Percentiles rank a stretch among this genome's conserved stretches.
phyloP scores from a whole-genome alignment of 768 basidiomycete genomes.

The Collybia nuda region DNA sequence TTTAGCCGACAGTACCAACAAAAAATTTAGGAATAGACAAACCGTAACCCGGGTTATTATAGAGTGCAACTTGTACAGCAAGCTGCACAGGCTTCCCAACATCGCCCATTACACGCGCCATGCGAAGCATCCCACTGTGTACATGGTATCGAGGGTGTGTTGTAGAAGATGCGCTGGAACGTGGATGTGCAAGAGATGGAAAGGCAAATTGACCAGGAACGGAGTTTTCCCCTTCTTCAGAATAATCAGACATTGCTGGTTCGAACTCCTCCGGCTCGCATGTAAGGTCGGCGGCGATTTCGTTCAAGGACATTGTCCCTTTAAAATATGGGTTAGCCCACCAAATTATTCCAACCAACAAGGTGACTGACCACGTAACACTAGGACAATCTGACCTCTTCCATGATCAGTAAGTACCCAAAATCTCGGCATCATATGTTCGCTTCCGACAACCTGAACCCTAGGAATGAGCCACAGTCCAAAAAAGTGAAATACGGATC shows the following conservation, averaged over 20 bases:
- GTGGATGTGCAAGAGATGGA: slow-evolving; percentile 26
- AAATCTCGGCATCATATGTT: slow-evolving; percentile 76
- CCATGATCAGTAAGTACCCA: slow-evolving; percentile 86
- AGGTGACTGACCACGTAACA: slow-evolving; percentile 53
- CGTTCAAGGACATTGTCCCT: slow-evolving; percentile 87
- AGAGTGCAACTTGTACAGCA: slow-evolving; percentile 69
- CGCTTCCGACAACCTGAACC: slow-evolving; percentile 54
- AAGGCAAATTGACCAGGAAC: slow-evolving; percentile 38
- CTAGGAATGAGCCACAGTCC: slow-evolving; percentile 1
- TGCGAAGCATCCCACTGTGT: slow-evolving; percentile 78
- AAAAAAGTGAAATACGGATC: background rate
- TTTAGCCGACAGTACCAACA: background rate
- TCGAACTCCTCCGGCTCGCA: slow-evolving; percentile 73
- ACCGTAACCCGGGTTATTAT: slow-evolving; percentile 74
- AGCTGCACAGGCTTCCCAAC: slow-evolving; percentile 75
- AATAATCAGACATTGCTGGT: slow-evolving; percentile 41
- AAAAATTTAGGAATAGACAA: slow-evolving; percentile 19
- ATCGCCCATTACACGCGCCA: slow-evolving; percentile 79
- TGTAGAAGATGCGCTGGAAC: slow-evolving; percentile 9
- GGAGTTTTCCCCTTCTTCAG: slow-evolving; percentile 28
- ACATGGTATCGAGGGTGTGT: slow-evolving; percentile 50
- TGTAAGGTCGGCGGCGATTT: slow-evolving; percentile 82
- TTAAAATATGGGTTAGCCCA: background rate
- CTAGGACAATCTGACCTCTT: slow-evolving; percentile 72
- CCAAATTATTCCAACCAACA: background rate